Conservation (phyloP, 2,329 filamentous ascomycete species). For the Venturia effusa region DNA sequence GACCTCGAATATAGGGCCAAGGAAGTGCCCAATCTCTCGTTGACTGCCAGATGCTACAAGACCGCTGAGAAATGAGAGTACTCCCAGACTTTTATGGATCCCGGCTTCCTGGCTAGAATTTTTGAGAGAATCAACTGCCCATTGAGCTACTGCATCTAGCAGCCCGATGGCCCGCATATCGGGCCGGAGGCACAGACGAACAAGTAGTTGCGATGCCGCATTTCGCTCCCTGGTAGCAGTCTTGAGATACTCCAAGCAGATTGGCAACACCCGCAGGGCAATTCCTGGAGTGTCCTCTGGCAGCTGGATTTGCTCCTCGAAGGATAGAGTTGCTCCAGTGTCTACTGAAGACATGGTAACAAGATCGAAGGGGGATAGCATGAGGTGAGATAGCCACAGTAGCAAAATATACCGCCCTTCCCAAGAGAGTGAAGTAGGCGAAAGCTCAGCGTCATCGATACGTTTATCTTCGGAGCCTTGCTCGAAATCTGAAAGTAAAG, state of each 20-base stretch:
- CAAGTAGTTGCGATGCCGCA: slow-evolving; percentile 72
- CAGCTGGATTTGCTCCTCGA: slow-evolving; percentile 39
- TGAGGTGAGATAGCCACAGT: slow-evolving; percentile 56
- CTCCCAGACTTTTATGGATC: slow-evolving; percentile 67
- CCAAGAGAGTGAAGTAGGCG: slow-evolving; percentile 43
- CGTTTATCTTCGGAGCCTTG: slow-evolving; percentile 30
- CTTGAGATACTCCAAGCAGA: slow-evolving; percentile 61
- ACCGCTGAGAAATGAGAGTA: slow-evolving; percentile 69
- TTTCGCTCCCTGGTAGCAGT: slow-evolving; percentile 79
- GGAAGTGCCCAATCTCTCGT: slow-evolving; percentile 58
- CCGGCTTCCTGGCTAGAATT: slow-evolving; percentile 34
- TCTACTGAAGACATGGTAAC: slow-evolving; percentile 59
- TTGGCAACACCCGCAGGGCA: slow-evolving; percentile 55
- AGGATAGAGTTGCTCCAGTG: slow-evolving; percentile 26
- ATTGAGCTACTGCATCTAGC: slow-evolving; percentile 55
- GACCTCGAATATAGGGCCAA: slow-evolving; percentile 54
- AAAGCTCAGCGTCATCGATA: slow-evolving; percentile 11
- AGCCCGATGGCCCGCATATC: slow-evolving; percentile 79
- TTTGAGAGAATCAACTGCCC: slow-evolving; percentile 55
- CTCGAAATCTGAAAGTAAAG: slow-evolving; percentile 66
- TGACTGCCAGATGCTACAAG: slow-evolving; percentile 62
- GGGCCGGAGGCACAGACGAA: slow-evolving; percentile 67
- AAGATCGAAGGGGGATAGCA: slow-evolving; percentile 75
- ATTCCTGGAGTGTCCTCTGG: slow-evolving; percentile 56
- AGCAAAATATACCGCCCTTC: slow-evolving; percentile 81